Evolutionary conservation across 192 early-diverging fungal species (phyloP).

Genomic region (Jimgerdemannia flammicorona): DNA sequence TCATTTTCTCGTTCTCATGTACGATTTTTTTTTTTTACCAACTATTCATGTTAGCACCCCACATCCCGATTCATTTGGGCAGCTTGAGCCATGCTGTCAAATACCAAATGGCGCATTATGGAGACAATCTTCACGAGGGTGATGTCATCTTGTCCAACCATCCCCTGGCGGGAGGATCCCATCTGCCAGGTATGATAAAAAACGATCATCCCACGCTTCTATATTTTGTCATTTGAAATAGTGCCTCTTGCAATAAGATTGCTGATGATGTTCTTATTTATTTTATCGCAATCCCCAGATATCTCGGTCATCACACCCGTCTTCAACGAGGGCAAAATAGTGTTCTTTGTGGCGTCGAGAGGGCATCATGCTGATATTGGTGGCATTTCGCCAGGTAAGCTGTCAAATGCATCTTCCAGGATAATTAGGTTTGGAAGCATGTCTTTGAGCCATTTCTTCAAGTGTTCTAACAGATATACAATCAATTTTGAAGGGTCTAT

Average conservation of each 20-base stretch:
- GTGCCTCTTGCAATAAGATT: not conserved
- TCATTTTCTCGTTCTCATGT: no score
- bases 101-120: constrained; percentile 82
- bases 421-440: constrained; percentile 3
- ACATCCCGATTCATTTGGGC: constrained; percentile 92
- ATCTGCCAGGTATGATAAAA: constrained; percentile 61
- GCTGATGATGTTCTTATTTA: not conserved
- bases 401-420: not conserved
- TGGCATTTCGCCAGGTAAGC: constrained; percentile 61
- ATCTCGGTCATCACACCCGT: constrained; percentile 98
- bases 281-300: constrained; percentile 32
- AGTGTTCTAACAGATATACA: not conserved
- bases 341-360: constrained; percentile 94
- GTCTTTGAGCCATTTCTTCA: no score
- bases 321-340: constrained; percentile 70
- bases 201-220: not conserved
- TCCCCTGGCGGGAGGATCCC: constrained; percentile 91
- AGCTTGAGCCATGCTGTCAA: constrained; percentile 91
- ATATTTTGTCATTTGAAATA: not conserved
- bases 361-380: constrained; percentile 97
- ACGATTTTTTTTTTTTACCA: not conserved
- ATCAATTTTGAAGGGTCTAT: constrained; percentile 53
- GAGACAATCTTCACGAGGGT: constrained; percentile 70
- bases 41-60: constrained; percentile 50
- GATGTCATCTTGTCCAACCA: constrained; percentile 97